phyloP scores from a whole-genome alignment of 345 rosid species.

The Conringia planisiliqua region DNA sequence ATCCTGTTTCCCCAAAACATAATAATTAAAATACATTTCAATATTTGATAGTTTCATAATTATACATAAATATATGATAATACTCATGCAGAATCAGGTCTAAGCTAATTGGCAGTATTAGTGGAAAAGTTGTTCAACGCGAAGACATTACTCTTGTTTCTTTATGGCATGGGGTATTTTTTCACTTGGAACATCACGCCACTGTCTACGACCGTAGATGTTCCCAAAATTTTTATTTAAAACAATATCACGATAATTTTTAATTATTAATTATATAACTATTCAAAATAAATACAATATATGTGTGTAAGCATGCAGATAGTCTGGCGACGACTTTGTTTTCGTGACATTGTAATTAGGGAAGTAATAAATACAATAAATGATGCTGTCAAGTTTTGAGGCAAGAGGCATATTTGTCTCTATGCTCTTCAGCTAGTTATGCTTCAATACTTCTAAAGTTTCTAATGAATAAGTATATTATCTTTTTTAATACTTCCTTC shows the following conservation, averaged over 20 bases:
- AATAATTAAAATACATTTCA: neutral
- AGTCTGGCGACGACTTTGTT: neutral
- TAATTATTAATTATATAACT: neutral
- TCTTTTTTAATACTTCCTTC: too few species aligned
- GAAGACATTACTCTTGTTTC: conserved; percentile 18
- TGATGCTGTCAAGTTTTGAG: conserved; percentile 15
- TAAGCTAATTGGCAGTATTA: conserved; percentile 22
- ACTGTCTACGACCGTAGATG: neutral
- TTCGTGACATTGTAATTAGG: conserved; percentile 26
- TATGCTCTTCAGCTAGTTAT: conserved; percentile 1
- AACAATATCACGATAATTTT: neutral
- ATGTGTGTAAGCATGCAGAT: neutral
- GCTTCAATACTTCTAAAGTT: neutral
- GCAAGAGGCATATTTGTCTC: conserved; percentile 35
- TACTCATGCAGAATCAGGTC: conserved; percentile 6
- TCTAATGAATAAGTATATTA: too few species aligned
- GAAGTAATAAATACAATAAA: conserved; percentile 21
- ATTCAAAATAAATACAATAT: neutral
- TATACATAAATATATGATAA: neutral
- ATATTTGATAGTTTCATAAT: neutral
- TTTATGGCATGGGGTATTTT: conserved; percentile 29
- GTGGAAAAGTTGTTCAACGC: conserved; percentile 13
- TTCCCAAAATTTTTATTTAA: conserved; percentile 7
- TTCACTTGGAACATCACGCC: conserved; percentile 18
- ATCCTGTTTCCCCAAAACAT: neutral